Base-by-base conservation (phyloP, 2,329 filamentous ascomycete species). In the Arthroderma sp. region DNA sequence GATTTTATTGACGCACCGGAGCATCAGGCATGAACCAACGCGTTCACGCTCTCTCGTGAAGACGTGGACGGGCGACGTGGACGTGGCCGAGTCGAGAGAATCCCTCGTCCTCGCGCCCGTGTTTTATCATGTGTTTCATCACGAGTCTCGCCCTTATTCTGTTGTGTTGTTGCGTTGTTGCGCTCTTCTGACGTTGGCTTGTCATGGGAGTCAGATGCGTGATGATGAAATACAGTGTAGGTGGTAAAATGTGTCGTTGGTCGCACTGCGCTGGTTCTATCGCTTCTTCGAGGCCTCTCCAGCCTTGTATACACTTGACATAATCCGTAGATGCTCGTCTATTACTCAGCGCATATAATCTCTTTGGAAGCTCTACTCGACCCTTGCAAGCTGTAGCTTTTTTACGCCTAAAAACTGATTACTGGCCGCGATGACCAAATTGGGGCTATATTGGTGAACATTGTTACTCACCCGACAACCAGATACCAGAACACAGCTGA, bases 41-140 rank as follows among this genome's bases (percentile, higher is more conserved):
- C 47, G 23, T 13, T 43, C n/a, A 43, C 39, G 39, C 17, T 19
- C 39, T 6, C n/a, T 43, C n/a, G 39, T 9, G 9, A 37, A 15
- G 35, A 9, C n/a, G n/a, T n/a, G 13, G 39, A 43, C 39, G 19
- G 23, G 41, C 41, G 47, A 51, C 47, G 47, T 51, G 47, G 47
- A 19, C 28, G 28, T 8, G 3, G 25, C 25, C 28, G 28, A 51
- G 47, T 51, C 47, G 47, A 51, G 47, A 51, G 47, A 51, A n/a
- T 25, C 47, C 44, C 25, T 17, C 28, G 28, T 51, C 28, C 19
- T 47, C 21, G 41, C 41, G 21, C 19, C 9, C 21, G 28, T 51
- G 47, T 51, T 51, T 51, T 51, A 51, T 51, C 47, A 51, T 51
- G 47, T 33, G 47, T 51, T 51, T 51, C 47, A 51, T 51, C 47